Conservation (phyloP, 2,329 filamentous ascomycete species). For the Calonectria fujianensis region DNA sequence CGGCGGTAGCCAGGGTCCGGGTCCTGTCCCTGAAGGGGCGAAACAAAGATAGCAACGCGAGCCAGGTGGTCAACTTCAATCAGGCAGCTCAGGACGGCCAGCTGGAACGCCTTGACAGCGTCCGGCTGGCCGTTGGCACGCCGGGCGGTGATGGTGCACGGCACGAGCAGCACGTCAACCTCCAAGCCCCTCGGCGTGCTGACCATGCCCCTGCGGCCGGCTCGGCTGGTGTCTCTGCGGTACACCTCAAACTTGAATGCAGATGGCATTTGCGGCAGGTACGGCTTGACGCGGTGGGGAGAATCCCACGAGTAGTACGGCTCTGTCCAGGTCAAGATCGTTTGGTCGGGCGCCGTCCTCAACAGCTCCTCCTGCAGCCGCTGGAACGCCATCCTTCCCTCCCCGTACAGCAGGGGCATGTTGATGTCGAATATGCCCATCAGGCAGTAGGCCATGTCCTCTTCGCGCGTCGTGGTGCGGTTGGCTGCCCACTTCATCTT, state of each 20-base stretch:
- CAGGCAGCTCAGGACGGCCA: conserved; percentile 14
- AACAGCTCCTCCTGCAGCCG: conserved; percentile 60
- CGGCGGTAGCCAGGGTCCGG: not conserved
- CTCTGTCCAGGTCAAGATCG: conserved; percentile 55
- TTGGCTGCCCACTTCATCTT: conserved; percentile 61
- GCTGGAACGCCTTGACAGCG: not conserved
- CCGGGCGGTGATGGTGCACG: not conserved
- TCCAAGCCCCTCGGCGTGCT: conserved; percentile 18
- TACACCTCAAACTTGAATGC: conserved; percentile 2
- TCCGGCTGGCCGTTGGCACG: not conserved
- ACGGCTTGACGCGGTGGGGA: not conserved
- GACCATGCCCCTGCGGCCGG: conserved; percentile 7
- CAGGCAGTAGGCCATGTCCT: conserved; percentile 60
- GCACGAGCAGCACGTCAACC: conserved; percentile 20
- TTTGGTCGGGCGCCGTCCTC: conserved; percentile 58
- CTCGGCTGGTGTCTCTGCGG: not conserved
- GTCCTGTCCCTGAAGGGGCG: not conserved
- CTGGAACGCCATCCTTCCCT: conserved; percentile 57
- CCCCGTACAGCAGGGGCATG: conserved; percentile 62
- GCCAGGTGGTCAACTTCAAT: conserved; percentile 14
- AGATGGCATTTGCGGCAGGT: conserved; percentile 17
- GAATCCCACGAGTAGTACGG: not conserved
- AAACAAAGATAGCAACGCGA: conserved; percentile 20
- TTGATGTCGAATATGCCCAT: conserved; percentile 60
- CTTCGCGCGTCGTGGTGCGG: conserved; percentile 54